Evolutionary conservation across 768 basidiomycete species (phyloP).

Genomic region (Lyophyllum decastes): DNA sequence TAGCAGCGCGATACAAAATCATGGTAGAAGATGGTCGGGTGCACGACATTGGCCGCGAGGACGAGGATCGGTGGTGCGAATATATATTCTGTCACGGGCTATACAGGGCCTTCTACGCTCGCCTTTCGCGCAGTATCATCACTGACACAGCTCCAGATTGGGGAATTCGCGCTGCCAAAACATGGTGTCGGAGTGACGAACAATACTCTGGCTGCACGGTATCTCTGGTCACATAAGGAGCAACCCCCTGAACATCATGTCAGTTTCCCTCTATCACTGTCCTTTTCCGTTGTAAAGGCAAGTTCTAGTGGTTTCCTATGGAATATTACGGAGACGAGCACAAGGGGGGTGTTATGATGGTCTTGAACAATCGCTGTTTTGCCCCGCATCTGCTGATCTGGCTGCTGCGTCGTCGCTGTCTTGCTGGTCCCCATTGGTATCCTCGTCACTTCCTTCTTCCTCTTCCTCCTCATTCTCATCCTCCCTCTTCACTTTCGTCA

Average conservation of each 20-base stretch:
- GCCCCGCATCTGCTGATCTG: not conserved
- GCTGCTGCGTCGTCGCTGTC: not conserved
- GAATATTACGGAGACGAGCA: conserved; percentile 60
- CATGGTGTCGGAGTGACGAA: conserved; percentile 55
- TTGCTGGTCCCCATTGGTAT: conserved; percentile 8
- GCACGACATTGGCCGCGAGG: conserved; percentile 77
- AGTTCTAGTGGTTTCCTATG: conserved; percentile 72
- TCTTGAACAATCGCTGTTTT: not conserved
- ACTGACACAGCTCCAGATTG: conserved; percentile 89
- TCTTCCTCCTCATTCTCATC: conserved; percentile 21
- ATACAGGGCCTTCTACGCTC: conserved; percentile 79
- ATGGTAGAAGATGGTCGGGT: conserved; percentile 76
- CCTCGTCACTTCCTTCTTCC: conserved; percentile 16
- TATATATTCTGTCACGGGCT: conserved; percentile 86
- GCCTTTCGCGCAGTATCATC: conserved; percentile 79
- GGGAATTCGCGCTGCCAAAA: conserved; percentile 76
- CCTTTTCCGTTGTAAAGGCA: not conserved
- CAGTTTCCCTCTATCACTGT: conserved; percentile 21
- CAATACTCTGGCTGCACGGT: conserved; percentile 62
- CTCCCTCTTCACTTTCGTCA: conserved; percentile 31
- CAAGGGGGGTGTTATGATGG: conserved; percentile 45
- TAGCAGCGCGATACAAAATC: conserved; percentile 77
- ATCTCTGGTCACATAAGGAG: conserved; percentile 68
- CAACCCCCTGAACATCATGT: conserved; percentile 67
- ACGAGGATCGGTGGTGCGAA: conserved; percentile 83